These are phyloP conservation scores for Rauvolfia tetraphylla DNA, from an alignment of 257 asterid species.

Conservation along the genomic window DNA sequence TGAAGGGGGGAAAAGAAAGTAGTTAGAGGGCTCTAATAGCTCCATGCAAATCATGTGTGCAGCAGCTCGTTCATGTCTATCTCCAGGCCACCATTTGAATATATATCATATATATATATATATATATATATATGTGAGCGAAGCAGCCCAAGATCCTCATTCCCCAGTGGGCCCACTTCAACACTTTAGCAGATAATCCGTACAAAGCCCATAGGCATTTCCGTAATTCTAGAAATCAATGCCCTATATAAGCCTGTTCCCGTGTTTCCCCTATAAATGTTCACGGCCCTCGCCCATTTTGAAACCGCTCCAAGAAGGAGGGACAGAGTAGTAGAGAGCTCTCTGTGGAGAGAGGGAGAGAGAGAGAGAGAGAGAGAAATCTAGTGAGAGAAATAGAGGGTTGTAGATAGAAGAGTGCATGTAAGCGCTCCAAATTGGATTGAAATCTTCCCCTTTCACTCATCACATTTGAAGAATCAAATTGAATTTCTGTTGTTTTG, in stretches of 20 bases:
- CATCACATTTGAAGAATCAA: constrained; percentile 18
- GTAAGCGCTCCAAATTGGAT: neutral
- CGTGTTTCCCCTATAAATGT: constrained; percentile 45
- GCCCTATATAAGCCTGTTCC: constrained; percentile 21
- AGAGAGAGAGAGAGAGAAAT: constrained; percentile 33
- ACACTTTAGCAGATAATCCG: constrained; percentile 4
- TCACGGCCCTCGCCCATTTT: constrained; percentile 27
- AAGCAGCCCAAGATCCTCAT: too few species aligned
- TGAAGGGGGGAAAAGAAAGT: too few species aligned
- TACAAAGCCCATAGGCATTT: constrained; percentile 35
- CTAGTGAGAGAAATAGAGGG: constrained; percentile 17
- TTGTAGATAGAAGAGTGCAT: constrained; percentile 25
- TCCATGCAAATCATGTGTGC: too few species aligned
- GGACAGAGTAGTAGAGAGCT: constrained; percentile 21
- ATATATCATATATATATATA: too few species aligned
- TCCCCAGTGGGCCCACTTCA: too few species aligned
- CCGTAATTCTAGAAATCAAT: constrained; percentile 30
- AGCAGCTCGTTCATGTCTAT: too few species aligned
- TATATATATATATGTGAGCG: too few species aligned
- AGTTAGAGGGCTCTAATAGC: too few species aligned
- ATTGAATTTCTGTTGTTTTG: neutral
- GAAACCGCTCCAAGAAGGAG: constrained; percentile 38
- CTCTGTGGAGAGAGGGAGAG: constrained; percentile 14
- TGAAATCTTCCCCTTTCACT: constrained; percentile 6
- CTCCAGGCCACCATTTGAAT: too few species aligned